Base-by-base conservation (phyloP, 352 stramenopile species). In the Halophytophthora polymorphica region DNA sequence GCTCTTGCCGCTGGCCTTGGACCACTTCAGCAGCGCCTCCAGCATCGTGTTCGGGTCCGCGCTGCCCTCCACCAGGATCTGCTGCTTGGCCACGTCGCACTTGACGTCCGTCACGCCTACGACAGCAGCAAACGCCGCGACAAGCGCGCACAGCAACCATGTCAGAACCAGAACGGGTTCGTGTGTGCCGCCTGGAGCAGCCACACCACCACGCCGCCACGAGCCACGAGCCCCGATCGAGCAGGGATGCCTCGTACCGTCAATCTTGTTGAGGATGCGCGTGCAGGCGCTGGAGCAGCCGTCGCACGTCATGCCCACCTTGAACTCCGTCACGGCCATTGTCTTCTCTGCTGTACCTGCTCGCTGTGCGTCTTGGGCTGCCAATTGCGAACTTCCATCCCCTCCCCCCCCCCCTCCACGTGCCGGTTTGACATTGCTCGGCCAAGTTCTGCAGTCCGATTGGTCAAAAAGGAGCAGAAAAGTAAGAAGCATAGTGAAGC, bases 241-340 rank as follows among this genome's bases (percentile, higher is more conserved):
- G 18, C 10, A 45, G 11, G 13, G 31, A 13, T 19, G 11, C 8
- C 14, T 69, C 66, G 58, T 58, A 90, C 82, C 86, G 49, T 88
- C 75, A 54, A 95, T 92, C 77, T 95, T 95, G 62, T 36, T 86
- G 43, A 96, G 82, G 60, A 96, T 96, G 64, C 85, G 83, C 54
- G 84, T 92, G 77, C 84, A 87, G 57, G 87, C 85, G 64, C 69
- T 88, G 48, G 83, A 93, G 80, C 85, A 96, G 69, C 84, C 86
- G 28, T 92, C 83, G 76, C 86, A 96, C 35, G 82, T 92, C 85
- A 95, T 95, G 62, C 83, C 82, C 50, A 94, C 85, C 69, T 91
- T 93, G 72, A 95, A 96, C 50, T 92, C 82, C n/a, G 77, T 90
- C 51, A 79, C 69, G 38, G 79, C 78, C 23, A 67, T 39, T 77